Evolutionary conservation across 1,139 yeast species (phyloP), one percentile per base, ranked within the genome.

Genomic region (Casaregolazyma suthepensis): DNA sequence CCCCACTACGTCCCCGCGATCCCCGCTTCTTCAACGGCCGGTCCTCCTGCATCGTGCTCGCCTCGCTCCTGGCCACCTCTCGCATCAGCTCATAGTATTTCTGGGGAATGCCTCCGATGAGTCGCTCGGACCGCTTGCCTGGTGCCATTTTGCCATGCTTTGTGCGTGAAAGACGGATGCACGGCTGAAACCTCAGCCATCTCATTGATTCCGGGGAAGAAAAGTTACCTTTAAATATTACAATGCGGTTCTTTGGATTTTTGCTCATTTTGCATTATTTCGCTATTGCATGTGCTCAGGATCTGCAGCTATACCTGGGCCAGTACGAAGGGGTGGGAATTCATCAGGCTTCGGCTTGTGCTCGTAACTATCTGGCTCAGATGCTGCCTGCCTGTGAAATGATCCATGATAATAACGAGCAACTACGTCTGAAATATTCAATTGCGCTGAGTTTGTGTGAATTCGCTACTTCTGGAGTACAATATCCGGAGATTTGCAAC

Each of bases 71-170:
- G 18, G 46, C 62, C 9, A 73, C 75, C 54, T 71, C 70, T 47
- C 70, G 58, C 56, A 74, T 65, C 56, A 75, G 61, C 2, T 69
- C 70, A 50, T 70, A 66, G 54, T 74, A 72, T 52, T 71, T 74
- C 29, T 64, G 65, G 9, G 78, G 70, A 17, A 75, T 59, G 2
- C 61, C 61, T 1, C 55, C 54, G 40, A 58, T 49, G 20, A 31
- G 45, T 52, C 60, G 45, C 40, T 31, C 48, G 15, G 45, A 22
- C 26, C 26, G 31, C 3, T 22, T 31, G 3, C 13, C 10, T 22
- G 45, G 10, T 15, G 40, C 40, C 48, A 45, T 45, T n/a, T 10
- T 31, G 20, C 20, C 26, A 18, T 29, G 17, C 10, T 17, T 10
- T 19, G 46, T n/a, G 31, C 5, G 40, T 20, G 6, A 10, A 13